These are phyloP conservation scores for Naganishia kalamii DNA, from an alignment of 768 basidiomycete genomes.

Conservation along the genomic window DNA sequence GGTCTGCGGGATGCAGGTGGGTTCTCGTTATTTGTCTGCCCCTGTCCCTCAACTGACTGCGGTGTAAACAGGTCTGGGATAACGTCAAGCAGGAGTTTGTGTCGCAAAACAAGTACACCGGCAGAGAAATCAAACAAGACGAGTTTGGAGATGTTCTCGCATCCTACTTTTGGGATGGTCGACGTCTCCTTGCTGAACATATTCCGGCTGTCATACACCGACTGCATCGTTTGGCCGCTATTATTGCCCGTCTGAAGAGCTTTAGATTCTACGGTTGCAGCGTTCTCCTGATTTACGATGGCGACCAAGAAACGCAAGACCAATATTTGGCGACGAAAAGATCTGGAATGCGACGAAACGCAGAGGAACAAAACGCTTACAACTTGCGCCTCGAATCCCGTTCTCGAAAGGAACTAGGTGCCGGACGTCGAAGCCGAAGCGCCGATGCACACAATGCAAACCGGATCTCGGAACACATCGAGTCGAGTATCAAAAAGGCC, in stretches of 20 bases:
- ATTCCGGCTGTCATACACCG: constrained; percentile 87
- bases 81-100: constrained; percentile 71
- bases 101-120: constrained; percentile 93
- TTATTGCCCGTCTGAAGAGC: constrained; percentile 81
- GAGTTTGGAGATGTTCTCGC: constrained; percentile 77
- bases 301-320: constrained; percentile 81
- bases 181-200: constrained; percentile 75
- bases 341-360: constrained; percentile 27
- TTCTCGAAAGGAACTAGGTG: neutral
- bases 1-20: constrained; percentile 97
- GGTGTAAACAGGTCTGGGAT: constrained; percentile 75
- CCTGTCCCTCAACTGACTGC: neutral
- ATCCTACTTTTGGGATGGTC: constrained; percentile 78
- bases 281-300: constrained; percentile 93
- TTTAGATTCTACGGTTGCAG: constrained; percentile 98
- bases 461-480: neutral
- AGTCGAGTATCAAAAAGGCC: constrained; percentile 52
- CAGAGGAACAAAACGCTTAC: constrained; percentile 27
- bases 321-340: constrained; percentile 55
- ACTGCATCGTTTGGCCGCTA: constrained; percentile 84
- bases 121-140: constrained; percentile 76
- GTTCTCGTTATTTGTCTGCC: constrained; percentile 36
- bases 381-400: constrained; percentile 28
- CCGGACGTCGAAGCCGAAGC: constrained; percentile 31
- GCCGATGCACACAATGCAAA: constrained; percentile 27